A percentile compares a stretch with the other conserved stretches of the same genome.
phyloP scores from a whole-genome alignment of 768 basidiomycete species.

The Mycena filopes region DNA sequence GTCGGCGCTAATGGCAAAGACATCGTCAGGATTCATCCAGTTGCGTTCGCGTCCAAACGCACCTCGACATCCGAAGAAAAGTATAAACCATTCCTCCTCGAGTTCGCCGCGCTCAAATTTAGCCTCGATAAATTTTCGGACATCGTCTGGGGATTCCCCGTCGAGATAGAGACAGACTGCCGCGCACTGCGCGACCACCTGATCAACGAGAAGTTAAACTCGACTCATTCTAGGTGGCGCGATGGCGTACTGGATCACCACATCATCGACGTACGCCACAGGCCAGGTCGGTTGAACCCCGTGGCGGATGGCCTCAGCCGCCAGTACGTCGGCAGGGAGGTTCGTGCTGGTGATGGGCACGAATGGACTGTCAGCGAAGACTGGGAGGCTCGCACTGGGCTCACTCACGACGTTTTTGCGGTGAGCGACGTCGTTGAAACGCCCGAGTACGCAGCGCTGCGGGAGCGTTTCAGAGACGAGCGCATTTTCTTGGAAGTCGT shows the following conservation, averaged over 20 bases:
- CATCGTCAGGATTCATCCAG: conserved; percentile 33
- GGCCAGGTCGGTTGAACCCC: conserved; percentile 33
- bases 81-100: conserved; percentile 45
- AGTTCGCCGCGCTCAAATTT: conserved; percentile 39
- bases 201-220: conserved; percentile 34
- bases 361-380: conserved; percentile 35
- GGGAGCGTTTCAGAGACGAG: conserved; percentile 28
- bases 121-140: conserved; percentile 36
- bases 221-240: conserved; percentile 41
- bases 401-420: conserved; percentile 19
- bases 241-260: conserved; percentile 22
- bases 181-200: conserved; percentile 39
- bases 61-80: conserved; percentile 38
- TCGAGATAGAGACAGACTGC: conserved; percentile 29
- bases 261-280: conserved; percentile 35
- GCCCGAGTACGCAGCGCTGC: too few species aligned
- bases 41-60: conserved; percentile 43
- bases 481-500: conserved; percentile 37
- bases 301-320: conserved; percentile 38
- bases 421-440: too few species aligned
- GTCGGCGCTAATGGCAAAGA: conserved; percentile 26
- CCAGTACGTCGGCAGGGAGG: conserved; percentile 20
- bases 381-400: conserved; percentile 14
- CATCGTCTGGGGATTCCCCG: conserved; percentile 38
- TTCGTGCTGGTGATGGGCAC: background rate